Conservation (phyloP, 2,329 filamentous ascomycete genomes). For the Sclerotinia glacialis region DNA sequence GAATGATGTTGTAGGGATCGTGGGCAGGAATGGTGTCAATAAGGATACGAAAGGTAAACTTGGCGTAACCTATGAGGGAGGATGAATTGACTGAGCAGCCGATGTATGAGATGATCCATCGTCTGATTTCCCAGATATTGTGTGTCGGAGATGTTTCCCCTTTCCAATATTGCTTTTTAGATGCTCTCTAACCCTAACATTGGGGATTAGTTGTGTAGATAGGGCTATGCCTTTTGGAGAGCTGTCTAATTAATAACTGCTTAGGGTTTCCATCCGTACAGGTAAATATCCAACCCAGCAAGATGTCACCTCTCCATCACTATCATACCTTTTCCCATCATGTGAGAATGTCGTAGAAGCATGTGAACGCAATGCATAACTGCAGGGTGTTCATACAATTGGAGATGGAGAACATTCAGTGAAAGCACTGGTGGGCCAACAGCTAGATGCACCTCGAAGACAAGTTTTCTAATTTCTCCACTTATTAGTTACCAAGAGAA, state of each 20-base stretch:
- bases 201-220: background rate
- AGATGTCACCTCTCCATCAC: background rate
- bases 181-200: background rate
- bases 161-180: background rate
- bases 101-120: background rate
- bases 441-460: background rate
- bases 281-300: background rate
- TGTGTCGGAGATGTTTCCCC: background rate
- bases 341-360: background rate
- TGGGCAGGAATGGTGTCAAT: background rate
- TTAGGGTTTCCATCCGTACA: background rate
- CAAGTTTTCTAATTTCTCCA: background rate
- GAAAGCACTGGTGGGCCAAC: background rate
- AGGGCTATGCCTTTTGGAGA: background rate
- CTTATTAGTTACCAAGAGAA: slow-evolving; percentile 15
- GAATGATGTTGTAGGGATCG: slow-evolving; percentile 9
- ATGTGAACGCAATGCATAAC: background rate
- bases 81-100: background rate
- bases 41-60: slow-evolving; percentile 5
- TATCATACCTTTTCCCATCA: background rate
- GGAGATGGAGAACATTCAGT: background rate
- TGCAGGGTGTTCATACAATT: background rate
- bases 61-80: background rate
- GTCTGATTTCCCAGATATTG: background rate
- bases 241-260: no score